Base-by-base conservation (phyloP, 345 rosid species). In the Mallotus nudiflorus region DNA sequence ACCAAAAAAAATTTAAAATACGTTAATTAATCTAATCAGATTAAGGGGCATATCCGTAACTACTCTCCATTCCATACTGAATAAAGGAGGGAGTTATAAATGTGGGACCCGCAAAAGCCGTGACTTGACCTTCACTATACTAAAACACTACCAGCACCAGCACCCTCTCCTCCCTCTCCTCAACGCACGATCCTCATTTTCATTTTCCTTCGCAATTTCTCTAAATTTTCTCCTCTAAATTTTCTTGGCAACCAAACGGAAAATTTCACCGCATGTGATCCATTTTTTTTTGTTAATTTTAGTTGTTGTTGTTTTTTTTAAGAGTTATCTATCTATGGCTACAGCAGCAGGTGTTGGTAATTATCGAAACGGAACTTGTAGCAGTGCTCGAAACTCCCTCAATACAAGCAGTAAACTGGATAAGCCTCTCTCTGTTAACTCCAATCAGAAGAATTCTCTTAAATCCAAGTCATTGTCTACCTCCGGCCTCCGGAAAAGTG, bases 401-500 rank as follows among this genome's bases (percentile, higher is more conserved):
- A 84, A 78, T 74, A 62, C 18, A n/a, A 29, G 28, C 62, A 62
- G 13, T 28, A 73, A 49, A 48, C n/a, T n/a, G n/a, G n/a, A n/a
- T n/a, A n/a, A n/a, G n/a, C 78, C 82, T 35, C 78, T 78, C 22
- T 75, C 91, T n/a, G 71, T 75, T 54, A 85, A 80, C 72, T 78
- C 91, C 31, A 78, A 77, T 72, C 71, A 78, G 13, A 93, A 89
- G 67, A 19, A 84, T 8, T 74, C 92, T 10, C 12, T 83, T 33
- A 91, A 87, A 74, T 76, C 89, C 28, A 91, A 85, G 85, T 24
- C 88, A 0, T 56, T 71, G 25, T 62, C 59, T 37, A 65, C 69
- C 54, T 83, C 88, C 3, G 86, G 82, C 27, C 73, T 80, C 54
- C 82, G 97, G 19, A 93, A 85, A 70, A 89, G 94, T 69, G 80